Evolutionary conservation across 371 early-diverging fungal genomes (phyloP), one percentile per base, ranked within the genome.

Genomic region (Gilbertella persicaria): DNA sequence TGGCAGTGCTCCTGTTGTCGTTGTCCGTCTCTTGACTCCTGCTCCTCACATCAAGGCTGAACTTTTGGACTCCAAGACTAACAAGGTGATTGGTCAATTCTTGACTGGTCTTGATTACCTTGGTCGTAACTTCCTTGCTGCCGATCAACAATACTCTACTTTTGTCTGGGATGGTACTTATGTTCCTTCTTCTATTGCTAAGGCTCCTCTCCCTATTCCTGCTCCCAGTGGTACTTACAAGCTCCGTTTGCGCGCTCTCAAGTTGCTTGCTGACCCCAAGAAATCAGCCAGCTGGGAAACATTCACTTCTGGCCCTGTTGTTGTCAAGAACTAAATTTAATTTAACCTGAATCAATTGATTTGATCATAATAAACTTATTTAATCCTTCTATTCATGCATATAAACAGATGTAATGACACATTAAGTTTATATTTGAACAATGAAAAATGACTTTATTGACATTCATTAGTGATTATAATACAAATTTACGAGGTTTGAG

Each of bases 1-100:
- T 19, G 40, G 20, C 16, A 53, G 45, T 25, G 20, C 41, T 5
- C 69, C 69, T 19, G 21, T 24, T 20, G 39, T 63, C 14, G 57
- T 74, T 44, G 50, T 78, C 55, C 50, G 64, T 45, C 45, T 70
- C 16, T 58, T 70, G 29, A 66, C 57, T 7, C 60, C 64, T 23
- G 40, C 60, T n/a, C 40, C 51, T n/a, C 25, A 55, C 5, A 53
- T 66, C 21, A 63, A 66, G 44, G 58, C 60, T 37, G 70, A 62
- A 26, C 36, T 63, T 17, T 16, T 57, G 25, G 64, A 62, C 49
- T 25, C 45, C 30, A 60, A 69, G 43, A 58, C 53, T 35, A 54
- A 52, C 29, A 57, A 60, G 50, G 37, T 45, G 24, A 24, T 66
- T 8, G 66, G 66, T 38, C 20, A 49, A 12, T 56, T 55, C 39